Evolutionary conservation across 139 green algal genomes (phyloP), one percentile per base, ranked within the genome.

Genomic region (Chlamydomonas sphaeroides): DNA sequence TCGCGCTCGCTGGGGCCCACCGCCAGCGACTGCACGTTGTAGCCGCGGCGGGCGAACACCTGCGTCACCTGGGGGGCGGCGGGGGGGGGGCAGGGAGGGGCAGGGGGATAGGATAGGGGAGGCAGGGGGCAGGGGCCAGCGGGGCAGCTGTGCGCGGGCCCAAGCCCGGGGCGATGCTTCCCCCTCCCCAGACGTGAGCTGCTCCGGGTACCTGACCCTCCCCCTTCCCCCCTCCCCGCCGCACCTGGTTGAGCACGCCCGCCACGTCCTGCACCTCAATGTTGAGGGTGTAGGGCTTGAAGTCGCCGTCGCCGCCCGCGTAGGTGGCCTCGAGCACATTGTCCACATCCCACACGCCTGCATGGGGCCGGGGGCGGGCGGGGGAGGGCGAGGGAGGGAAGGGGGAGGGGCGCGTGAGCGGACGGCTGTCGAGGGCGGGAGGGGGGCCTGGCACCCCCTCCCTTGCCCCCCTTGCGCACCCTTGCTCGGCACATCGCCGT

Each of bases 1-100:
- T 90, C 84, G 33, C 66, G 86, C 92, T 98, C 95, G 23, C 83
- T 88, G 49, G 93, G 94, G 32, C 97, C 97, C 89, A 99, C 97
- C 67, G 97, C 97, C 73, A 99, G 88, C 15, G 87, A 94, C 91
- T 99, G 97, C 39, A 99, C 88, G 89, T 99, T 99, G 93, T 98
- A 99, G 49, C 97, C 97, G n/a, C 97, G 93, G 42, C 97, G 91
- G 5, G 97, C 93, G 85, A 99, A 95, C 48, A 99, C 95, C 45
- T 92, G 92, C 0, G 97, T 99, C 53, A 99, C 94, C 91, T 96
- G 90, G 39, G 79, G 67, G 67, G 39, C 4, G 5, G 26, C 23
- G 67, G 26, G 35, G 26, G 41, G 6, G 28, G 14, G 67, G 41
- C 41, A 57, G 66, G 39, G 66, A 26, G 38, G 38, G 30, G 38